Conservation (phyloP, 1,139 yeast genomes). For the Saccharomycopsis phalli region DNA sequence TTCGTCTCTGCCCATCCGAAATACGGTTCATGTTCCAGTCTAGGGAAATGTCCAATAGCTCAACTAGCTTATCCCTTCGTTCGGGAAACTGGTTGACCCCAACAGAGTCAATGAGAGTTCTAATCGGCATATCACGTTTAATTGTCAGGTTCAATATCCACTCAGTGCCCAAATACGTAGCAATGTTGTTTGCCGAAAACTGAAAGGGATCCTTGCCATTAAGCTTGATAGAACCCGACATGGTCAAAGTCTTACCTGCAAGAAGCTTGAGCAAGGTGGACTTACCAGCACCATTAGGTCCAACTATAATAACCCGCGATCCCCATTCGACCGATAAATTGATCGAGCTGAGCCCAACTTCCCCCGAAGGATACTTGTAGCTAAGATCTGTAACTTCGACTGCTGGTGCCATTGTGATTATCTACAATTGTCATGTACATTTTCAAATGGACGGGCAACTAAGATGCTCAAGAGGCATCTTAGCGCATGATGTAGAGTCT, state of each 20-base stretch:
- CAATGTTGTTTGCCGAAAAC: constrained; percentile 37
- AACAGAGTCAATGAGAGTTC: constrained; percentile 64
- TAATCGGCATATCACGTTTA: constrained; percentile 82
- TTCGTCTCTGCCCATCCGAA: constrained; percentile 89
- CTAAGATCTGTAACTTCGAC: constrained; percentile 59
- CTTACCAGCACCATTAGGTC: constrained; percentile 97
- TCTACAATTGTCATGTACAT: no score
- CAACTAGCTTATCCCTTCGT: constrained; percentile 66
- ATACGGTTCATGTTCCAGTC: constrained; percentile 88
- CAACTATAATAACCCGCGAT: constrained; percentile 69
- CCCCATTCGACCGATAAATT: constrained; percentile 56
- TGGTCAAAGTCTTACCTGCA: constrained; percentile 86
- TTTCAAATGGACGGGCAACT: no score
- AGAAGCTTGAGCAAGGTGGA: constrained; percentile 75
- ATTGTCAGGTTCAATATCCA: constrained; percentile 94
- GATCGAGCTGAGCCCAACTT: constrained; percentile 58
- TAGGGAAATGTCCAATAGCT: constrained; percentile 67
- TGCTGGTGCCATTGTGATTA: constrained; percentile 32
- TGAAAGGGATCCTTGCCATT: constrained; percentile 86
- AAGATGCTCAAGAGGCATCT: no score
- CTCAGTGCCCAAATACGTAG: constrained; percentile 93
- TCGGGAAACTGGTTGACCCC: constrained; percentile 73
- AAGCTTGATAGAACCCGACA: constrained; percentile 50
- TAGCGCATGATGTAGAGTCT: no score
- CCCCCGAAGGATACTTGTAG: constrained; percentile 56